Evolutionary conservation across 805 yeast genomes (phyloP).

Genomic region (Geotrichum ghanense): DNA sequence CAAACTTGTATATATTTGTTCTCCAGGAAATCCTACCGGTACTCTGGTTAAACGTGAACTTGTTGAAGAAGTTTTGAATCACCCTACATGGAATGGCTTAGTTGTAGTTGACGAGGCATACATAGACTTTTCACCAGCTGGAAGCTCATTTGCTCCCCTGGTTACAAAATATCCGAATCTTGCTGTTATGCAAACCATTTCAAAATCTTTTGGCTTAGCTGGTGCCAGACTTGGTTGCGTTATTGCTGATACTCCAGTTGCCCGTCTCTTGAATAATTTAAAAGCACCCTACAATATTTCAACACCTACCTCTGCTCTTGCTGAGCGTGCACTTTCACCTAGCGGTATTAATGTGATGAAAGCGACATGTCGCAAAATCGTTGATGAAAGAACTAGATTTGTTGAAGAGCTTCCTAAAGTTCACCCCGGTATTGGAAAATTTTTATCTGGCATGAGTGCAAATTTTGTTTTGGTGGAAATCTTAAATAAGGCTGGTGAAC

Average conservation of each 20-base stretch:
- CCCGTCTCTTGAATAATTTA: conserved; percentile 69
- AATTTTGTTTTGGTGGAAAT: conserved; percentile 74
- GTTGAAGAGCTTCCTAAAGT: conserved; percentile 42
- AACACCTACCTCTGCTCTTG: conserved; percentile 64
- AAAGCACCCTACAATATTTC: conserved; percentile 95
- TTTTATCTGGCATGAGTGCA: conserved; percentile 78
- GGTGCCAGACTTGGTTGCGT: conserved; percentile 87
- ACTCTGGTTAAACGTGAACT: conserved; percentile 39
- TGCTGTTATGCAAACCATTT: conserved; percentile 82
- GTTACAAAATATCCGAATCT: conserved; percentile 76
- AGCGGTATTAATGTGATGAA: conserved; percentile 53
- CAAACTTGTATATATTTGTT: conserved; percentile 72
- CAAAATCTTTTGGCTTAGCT: conserved; percentile 93
- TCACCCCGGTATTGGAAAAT: conserved; percentile 49
- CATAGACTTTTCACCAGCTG: conserved; percentile 65
- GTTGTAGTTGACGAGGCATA: conserved; percentile 93
- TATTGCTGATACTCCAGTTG: conserved; percentile 47
- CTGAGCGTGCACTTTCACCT: conserved; percentile 54
- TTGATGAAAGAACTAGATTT: conserved; percentile 43
- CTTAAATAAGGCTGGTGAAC: conserved; percentile 46
- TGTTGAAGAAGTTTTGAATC: conserved; percentile 37
- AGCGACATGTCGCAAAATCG: conserved; percentile 37
- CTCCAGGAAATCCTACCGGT: conserved; percentile 97
- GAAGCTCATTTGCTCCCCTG: conserved; percentile 61
- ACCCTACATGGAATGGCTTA: conserved; percentile 55